Conservation (phyloP, 2,329 filamentous ascomycete genomes). For the Lecanicillium sp. region DNA sequence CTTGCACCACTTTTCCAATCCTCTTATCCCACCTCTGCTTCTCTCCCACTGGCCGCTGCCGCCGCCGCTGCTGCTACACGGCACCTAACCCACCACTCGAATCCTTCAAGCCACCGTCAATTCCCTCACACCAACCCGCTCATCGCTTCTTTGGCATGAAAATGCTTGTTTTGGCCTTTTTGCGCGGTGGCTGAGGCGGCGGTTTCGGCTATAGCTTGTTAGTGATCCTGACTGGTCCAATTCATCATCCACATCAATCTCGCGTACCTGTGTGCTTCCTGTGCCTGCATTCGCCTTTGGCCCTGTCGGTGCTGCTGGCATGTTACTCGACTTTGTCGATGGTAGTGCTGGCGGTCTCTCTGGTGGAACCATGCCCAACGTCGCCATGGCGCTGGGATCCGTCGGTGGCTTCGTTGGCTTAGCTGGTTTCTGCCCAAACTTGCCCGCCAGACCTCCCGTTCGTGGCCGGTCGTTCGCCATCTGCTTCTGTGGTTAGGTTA, state of each 20-base stretch:
- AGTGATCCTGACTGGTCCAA: constrained; percentile 13
- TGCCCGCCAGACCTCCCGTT: constrained; percentile 23
- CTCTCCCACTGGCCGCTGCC: neutral
- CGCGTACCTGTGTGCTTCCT: constrained; percentile 9
- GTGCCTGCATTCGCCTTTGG: constrained; percentile 15
- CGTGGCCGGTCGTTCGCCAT: constrained; percentile 22
- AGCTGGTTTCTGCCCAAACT: constrained; percentile 25
- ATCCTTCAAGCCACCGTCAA: neutral
- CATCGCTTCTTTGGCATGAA: constrained; percentile 34
- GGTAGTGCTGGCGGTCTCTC: constrained; percentile 29
- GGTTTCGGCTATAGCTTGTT: constrained; percentile 13
- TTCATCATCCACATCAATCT: constrained; percentile 9
- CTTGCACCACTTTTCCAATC: neutral
- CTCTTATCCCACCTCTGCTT: neutral
- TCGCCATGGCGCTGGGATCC: constrained; percentile 46
- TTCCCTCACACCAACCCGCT: neutral
- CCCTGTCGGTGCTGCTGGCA: constrained; percentile 8
- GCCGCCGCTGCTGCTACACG: no score
- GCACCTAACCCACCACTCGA: no score
- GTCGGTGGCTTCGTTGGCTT: constrained; percentile 22
- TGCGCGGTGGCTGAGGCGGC: constrained; percentile 21
- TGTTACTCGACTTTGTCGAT: constrained; percentile 6
- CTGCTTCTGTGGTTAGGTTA: constrained; percentile 20
- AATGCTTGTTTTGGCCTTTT: constrained; percentile 34
- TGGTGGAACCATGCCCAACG: constrained; percentile 40